These are phyloP conservation scores for Boletus reticulatus DNA, from an alignment of 768 basidiomycete genomes.

Conservation along the genomic window DNA sequence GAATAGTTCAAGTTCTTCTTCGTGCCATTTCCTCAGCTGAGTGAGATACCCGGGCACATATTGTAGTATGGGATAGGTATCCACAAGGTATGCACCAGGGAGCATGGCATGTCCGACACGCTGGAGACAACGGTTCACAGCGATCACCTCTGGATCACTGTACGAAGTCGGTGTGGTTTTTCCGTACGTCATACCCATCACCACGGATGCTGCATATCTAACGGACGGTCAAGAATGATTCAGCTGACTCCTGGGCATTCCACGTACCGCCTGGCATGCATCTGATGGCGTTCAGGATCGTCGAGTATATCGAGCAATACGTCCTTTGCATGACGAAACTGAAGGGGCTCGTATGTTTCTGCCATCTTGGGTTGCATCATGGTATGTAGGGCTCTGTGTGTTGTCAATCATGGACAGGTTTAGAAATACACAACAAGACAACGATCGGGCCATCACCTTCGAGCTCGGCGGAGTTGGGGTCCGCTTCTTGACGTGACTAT, in stretches of 20 bases:
- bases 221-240: neutral
- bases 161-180: conserved; percentile 38
- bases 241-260: neutral
- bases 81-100: conserved; percentile 28
- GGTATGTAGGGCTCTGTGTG: neutral
- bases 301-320: conserved; percentile 2
- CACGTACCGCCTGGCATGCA: conserved; percentile 2
- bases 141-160: conserved; percentile 34
- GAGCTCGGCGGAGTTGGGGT: neutral
- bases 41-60: conserved; percentile 39
- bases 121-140: conserved; percentile 24
- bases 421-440: neutral
- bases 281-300: conserved; percentile 5
- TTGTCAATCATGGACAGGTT: neutral
- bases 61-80: conserved; percentile 21
- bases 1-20: conserved; percentile 37
- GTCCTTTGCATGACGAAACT: conserved; percentile 3
- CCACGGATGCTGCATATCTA: conserved; percentile 39
- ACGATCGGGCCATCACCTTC: neutral
- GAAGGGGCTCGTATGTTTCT: conserved; percentile 3
- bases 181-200: conserved; percentile 40
- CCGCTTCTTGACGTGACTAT: conserved; percentile 2
- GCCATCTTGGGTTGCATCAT: conserved; percentile 2
- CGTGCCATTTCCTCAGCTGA: conserved; percentile 53
- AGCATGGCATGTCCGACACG: conserved; percentile 28